Base-by-base conservation (phyloP, 768 basidiomycete genomes). In the Tricholoma sp. region DNA sequence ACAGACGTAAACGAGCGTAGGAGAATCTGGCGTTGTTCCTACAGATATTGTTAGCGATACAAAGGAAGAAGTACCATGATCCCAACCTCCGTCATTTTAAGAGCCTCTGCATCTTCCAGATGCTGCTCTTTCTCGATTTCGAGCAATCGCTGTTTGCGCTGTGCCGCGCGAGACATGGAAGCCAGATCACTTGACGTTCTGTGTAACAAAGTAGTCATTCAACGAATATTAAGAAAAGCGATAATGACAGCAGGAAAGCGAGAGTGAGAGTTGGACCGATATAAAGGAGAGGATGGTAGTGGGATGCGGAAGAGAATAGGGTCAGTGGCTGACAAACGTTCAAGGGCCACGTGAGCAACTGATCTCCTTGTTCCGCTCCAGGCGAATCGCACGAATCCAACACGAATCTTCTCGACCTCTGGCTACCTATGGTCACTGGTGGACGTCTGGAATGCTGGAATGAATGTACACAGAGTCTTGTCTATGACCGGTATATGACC, bases 31-130 rank as follows among this genome's bases (percentile, higher is more conserved):
- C 68, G 70, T 63, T 78, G 76, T 63, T 78, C 77, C 76, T 78
- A 57, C 13, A 13, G 17, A 49, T n/a, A 29, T 39, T 31, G 13
- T 36, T 44, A 50, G 58, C 44, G 29, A 56, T 13, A 58, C 39
- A 37, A 34, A 15, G 1, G 18, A 18, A 7, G 2, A 42, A 15
- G 11, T 18, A 28, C 24, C 51, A 45, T 13, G 24, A 36, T 17
- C 20, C 65, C n/a, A 36, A 83, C 83, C 72, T 83, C 81, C 36
- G 82, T 83, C 73, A 84, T 76, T 62, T 77, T 76, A 42, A 84
- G 70, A 0, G 80, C 83, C 39, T 83, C 80, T 12, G 74, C 73
- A 18, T 84, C 83, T 66, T 83, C 83, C 28, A 70, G 61, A 2
- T 73, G 76, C 58, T 81, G 76, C 63, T 84, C 82, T 28, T 74